Evolutionary conservation across 2,329 filamentous ascomycete species (phyloP), one percentile per base, ranked within the genome.

Genomic region (Cytospora paraplurivora): DNA sequence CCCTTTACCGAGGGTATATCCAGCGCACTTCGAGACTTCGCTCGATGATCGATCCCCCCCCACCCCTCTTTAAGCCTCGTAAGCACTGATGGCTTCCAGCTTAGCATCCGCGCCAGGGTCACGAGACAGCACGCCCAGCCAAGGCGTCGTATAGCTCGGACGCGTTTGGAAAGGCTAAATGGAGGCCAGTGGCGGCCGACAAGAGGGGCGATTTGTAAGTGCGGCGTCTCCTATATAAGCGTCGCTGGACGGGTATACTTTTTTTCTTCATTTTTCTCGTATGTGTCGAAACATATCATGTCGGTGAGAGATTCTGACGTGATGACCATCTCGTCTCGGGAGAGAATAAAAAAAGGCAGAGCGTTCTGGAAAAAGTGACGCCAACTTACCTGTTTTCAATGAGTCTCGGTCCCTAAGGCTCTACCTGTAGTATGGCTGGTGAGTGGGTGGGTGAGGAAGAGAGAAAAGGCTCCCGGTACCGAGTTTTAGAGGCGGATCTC

Each of bases 301-400:
- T 68, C 62, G 32, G 56, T 37, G 19, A 37, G 67, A 27, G 34
- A 57, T 50, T 62, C 63, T 66, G 41, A 62, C 62, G 34, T 63
- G 44, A 15, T 57, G 56, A 64, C 70, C 37, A 56, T 37, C 33
- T 67, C 70, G 66, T 13, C 63, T 52, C 7, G 70, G 64, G n/a
- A n/a, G n/a, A n/a, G n/a, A n/a, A n/a, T n/a, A n/a, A n/a, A 27
- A 27, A 27, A 2, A 4, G 27, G 27, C 27, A 4, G 27, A 27
- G 27, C 4, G 27, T 27, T 27, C 27, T 27, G 27, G 27, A 4
- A 27, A 27, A 27, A 27, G 27, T 27, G 27, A 4, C 4, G 2
- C 27, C 27, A 27, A 27, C 27, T 27, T 27, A 27, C 27, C 27
- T 27, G 27, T 27, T 4, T 4, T 27, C 27, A 4, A 27, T 27